Base-by-base conservation (phyloP, 495 filamentous ascomycete genomes). In the Daldinia decipiens region DNA sequence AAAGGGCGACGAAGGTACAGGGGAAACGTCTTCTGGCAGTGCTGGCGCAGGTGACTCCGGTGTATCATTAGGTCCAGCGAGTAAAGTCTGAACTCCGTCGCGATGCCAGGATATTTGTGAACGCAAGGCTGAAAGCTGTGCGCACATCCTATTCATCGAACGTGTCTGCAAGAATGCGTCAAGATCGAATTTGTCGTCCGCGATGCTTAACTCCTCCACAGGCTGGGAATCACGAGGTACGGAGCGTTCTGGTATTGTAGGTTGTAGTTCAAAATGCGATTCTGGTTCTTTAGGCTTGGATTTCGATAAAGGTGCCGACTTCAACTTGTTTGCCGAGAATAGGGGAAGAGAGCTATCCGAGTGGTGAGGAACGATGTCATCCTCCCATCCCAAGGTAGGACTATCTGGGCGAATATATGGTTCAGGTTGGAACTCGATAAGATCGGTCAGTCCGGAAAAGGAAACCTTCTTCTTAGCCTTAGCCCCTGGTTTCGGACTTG, bases 401-500 rank as follows among this genome's bases (percentile, higher is more conserved):
- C 81, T 82, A 64, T 86, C 81, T 1, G 83, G 80, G 31, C 82
- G 81, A 66, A 84, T 76, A 19, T 80, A 74, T 11, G 84, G 82
- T 63, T 84, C 81, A 0, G 76, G 68, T 27, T 75, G 62, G 62
- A 78, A 75, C 53, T 75, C 73, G 45, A 77, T 68, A 26, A 77
- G 68, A 50, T 81, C 74, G 3, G 80, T 72, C 7, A 81, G 73
- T 39, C 81, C 76, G 5, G 80, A 85, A 70, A 87, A 86, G 5
- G 84, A 85, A 0, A 87, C 85, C 71, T 83, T 85, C 77, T 86
- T 87, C 67, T 83, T 85, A 5, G 75, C 61, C 34, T 74, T 77
- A 19, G 51, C 62, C 27, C 15, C 50, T 5, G 47, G 19, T 32
- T 45, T 66, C 15, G 72, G 62, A 32, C 43, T 65, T 36, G 59